Conservation (phyloP, 208 protist genomes). For the Leishmania turanica region DNA sequence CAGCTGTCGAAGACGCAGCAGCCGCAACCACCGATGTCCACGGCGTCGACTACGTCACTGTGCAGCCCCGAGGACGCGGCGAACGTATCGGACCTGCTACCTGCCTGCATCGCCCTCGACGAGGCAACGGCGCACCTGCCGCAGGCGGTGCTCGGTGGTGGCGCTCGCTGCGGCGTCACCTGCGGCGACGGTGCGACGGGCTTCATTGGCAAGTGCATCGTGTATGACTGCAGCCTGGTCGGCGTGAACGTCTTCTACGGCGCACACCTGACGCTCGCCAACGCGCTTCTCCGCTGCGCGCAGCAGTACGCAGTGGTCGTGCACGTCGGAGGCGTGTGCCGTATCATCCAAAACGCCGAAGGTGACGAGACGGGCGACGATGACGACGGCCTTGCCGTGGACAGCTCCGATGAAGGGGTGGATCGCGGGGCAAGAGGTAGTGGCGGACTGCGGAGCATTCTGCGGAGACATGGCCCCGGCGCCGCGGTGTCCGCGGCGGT, state of each 20-base stretch:
- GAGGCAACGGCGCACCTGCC: slow-evolving; percentile 53
- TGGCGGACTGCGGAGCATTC: background rate
- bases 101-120: slow-evolving; percentile 61
- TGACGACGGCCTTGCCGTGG: background rate
- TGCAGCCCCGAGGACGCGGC: slow-evolving; percentile 7
- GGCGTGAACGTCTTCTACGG: slow-evolving; percentile 53
- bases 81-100: slow-evolving; percentile 35
- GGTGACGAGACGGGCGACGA: background rate
- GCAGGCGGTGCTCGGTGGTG: slow-evolving; percentile 57
- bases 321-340: slow-evolving; percentile 44
- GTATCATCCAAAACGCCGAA: slow-evolving; percentile 4
- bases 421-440: background rate
- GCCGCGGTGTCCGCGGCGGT: background rate
- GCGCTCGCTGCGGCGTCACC: slow-evolving; percentile 54
- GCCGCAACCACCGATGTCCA: background rate
- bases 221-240: slow-evolving; percentile 46
- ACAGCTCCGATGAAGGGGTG: background rate
- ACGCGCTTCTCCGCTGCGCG: slow-evolving; percentile 33
- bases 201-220: slow-evolving; percentile 41
- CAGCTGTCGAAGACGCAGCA: background rate
- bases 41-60: background rate
- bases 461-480: background rate
- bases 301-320: slow-evolving; percentile 52
- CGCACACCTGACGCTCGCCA: slow-evolving; percentile 52
- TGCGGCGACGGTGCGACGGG: slow-evolving; percentile 47